A percentile compares a stretch with the other conserved stretches of the same genome.
These are phyloP conservation scores for Globisporangium takayamanum DNA, from an alignment of 352 stramenopile species.

Conservation along the genomic window DNA sequence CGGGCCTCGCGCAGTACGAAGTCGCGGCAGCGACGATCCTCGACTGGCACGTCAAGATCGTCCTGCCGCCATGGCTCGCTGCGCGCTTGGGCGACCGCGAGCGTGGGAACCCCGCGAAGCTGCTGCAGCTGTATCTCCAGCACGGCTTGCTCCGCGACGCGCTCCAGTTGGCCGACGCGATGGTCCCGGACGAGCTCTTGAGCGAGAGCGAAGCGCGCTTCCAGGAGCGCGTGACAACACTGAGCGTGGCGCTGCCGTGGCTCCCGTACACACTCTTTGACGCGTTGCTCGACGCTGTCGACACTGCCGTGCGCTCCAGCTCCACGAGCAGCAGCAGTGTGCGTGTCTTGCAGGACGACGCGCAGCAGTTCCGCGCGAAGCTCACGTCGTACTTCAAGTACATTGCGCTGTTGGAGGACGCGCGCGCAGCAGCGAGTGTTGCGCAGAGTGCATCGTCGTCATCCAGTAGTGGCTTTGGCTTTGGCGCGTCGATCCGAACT, in stretches of 20 bases:
- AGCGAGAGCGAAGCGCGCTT: slow-evolving; percentile 29
- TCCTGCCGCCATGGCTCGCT: slow-evolving; percentile 53
- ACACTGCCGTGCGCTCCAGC: slow-evolving; percentile 26
- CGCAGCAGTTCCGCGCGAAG: slow-evolving; percentile 32
- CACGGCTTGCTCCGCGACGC: slow-evolving; percentile 62
- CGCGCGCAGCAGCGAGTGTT: slow-evolving; percentile 35
- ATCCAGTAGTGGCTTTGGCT: slow-evolving; percentile 5
- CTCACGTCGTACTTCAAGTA: slow-evolving; percentile 51
- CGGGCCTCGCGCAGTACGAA: slow-evolving; percentile 30
- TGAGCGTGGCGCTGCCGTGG: slow-evolving; percentile 35
- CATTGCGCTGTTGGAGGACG: slow-evolving; percentile 42
- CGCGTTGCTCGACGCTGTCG: slow-evolving; percentile 39
- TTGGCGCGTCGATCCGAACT: slow-evolving; percentile 6
- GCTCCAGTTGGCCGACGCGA: slow-evolving; percentile 38
- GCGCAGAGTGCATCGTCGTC: slow-evolving; percentile 13
- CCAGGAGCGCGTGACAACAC: slow-evolving; percentile 25
- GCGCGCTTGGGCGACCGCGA: slow-evolving; percentile 27
- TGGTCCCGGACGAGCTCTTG: slow-evolving; percentile 34
- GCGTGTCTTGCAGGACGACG: slow-evolving; percentile 20
- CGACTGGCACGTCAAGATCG: slow-evolving; percentile 58
- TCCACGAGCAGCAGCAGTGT: slow-evolving; percentile 4
- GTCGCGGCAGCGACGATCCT: slow-evolving; percentile 51
- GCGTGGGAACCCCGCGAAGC: slow-evolving; percentile 41
- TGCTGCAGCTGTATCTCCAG: slow-evolving; percentile 52
- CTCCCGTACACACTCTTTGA: slow-evolving; percentile 71